Evolutionary conservation across 768 basidiomycete species (phyloP).

Genomic region (Lentinula edodes): DNA sequence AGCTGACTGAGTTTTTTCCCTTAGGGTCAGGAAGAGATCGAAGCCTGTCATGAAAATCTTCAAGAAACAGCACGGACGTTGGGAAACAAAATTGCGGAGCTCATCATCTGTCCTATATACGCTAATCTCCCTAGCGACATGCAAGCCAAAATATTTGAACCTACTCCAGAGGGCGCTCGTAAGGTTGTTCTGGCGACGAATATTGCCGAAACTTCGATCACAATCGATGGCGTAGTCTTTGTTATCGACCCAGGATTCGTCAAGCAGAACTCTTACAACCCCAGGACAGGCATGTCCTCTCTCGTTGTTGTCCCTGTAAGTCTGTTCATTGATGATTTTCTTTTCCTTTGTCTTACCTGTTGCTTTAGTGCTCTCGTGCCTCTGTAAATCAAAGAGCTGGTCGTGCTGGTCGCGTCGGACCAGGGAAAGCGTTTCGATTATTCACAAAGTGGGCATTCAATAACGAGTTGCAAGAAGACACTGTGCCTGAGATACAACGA

Average conservation of each 20-base stretch:
- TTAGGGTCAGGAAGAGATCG: constrained; percentile 98
- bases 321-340: neutral
- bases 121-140: constrained; percentile 99
- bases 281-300: constrained; percentile 97
- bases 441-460: constrained; percentile 98
- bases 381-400: constrained; percentile 97
- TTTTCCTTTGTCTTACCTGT: neutral
- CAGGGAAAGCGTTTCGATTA: constrained; percentile 96
- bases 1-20: constrained; percentile 4
- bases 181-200: constrained; percentile 99
- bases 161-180: constrained; percentile 91
- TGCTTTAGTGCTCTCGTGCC: constrained; percentile 81
- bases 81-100: constrained; percentile 92
- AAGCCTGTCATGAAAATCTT: constrained; percentile 93
- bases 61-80: constrained; percentile 92
- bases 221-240: constrained; percentile 98
- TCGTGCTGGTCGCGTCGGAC: constrained; percentile 94
- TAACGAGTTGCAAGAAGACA: constrained; percentile 95
- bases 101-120: constrained; percentile 96
- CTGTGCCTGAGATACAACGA: constrained; percentile 98
- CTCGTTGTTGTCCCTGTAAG: constrained; percentile 88
- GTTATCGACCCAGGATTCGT: constrained; percentile 99
- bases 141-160: constrained; percentile 99
- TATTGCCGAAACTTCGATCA: constrained; percentile 99
- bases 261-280: constrained; percentile 99